Evolutionary conservation across 2,329 filamentous ascomycete species (phyloP).

Genomic region (Ophidiomyces ophidiicola): DNA sequence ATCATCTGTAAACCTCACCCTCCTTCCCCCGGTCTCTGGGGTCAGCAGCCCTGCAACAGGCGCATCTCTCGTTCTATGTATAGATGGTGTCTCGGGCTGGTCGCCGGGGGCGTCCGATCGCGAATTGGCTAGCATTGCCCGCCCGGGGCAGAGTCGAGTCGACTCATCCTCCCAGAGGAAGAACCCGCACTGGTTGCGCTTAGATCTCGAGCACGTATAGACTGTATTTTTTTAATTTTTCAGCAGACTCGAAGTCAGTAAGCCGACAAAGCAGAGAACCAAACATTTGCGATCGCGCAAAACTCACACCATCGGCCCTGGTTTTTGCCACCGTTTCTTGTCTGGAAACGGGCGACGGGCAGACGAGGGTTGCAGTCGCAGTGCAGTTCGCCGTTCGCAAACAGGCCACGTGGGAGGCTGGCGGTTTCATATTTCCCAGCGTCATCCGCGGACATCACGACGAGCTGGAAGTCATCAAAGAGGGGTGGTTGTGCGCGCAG

Average conservation of each 20-base stretch:
- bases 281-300: no score
- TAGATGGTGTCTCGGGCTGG: neutral
- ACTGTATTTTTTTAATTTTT: slow-evolving; percentile 24
- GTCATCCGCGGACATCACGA: no score
- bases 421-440: no score
- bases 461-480: no score
- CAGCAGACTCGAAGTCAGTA: slow-evolving; percentile 6
- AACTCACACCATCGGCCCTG: slow-evolving; percentile 42
- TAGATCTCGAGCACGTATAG: slow-evolving; percentile 45
- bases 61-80: neutral
- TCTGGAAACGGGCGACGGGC: slow-evolving; percentile 43
- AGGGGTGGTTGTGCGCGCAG: no score
- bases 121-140: slow-evolving; percentile 36
- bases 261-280: neutral
- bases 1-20: neutral
- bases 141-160: slow-evolving; percentile 42
- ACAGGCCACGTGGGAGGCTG: slow-evolving; percentile 31
- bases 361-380: slow-evolving; percentile 46
- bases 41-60: slow-evolving; percentile 1
- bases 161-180: slow-evolving; percentile 52
- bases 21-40: slow-evolving; percentile 4
- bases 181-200: slow-evolving; percentile 42
- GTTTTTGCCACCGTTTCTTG: slow-evolving; percentile 46
- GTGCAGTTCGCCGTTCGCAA: slow-evolving; percentile 37
- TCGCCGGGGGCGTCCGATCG: neutral